Percentiles rank a stretch among this genome's conserved stretches.
These are phyloP conservation scores for Cladosporium sp. DNA, from an alignment of 2,329 filamentous ascomycete genomes.

Conservation along the genomic window DNA sequence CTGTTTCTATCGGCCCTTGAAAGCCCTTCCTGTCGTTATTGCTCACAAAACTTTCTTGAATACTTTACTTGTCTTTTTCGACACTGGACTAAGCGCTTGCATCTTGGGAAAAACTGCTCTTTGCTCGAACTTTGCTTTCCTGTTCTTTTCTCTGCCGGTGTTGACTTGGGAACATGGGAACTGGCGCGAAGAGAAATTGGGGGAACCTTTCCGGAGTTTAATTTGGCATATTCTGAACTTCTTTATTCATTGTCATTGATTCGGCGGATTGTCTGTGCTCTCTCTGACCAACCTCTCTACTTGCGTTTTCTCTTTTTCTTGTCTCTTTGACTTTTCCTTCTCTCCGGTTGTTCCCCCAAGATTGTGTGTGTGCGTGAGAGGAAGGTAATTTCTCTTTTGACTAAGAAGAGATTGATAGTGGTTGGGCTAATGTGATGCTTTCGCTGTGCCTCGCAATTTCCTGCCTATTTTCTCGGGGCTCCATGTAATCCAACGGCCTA, in stretches of 20 bases:
- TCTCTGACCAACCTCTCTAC: background rate
- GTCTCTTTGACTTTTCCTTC: background rate
- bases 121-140: background rate
- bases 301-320: background rate
- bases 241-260: slow-evolving; percentile 2
- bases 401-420: background rate
- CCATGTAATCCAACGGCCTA: background rate
- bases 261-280: background rate
- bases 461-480: background rate
- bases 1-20: slow-evolving; percentile 11
- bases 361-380: background rate
- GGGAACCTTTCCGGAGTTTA: background rate
- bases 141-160: background rate
- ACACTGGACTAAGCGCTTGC: slow-evolving; percentile 20
- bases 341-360: background rate
- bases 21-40: slow-evolving; percentile 14
- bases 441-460: background rate
- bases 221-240: slow-evolving; percentile 11
- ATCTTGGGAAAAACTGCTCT: slow-evolving; percentile 17
- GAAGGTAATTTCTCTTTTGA: background rate
- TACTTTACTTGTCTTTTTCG: slow-evolving; percentile 13
- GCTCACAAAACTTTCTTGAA: slow-evolving; percentile 18
- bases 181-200: background rate
- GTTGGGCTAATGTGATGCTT: background rate
- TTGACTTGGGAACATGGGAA: slow-evolving; percentile 9